phyloP scores from a whole-genome alignment of 495 filamentous ascomycete species.

The Sphaerosporella brunnea region DNA sequence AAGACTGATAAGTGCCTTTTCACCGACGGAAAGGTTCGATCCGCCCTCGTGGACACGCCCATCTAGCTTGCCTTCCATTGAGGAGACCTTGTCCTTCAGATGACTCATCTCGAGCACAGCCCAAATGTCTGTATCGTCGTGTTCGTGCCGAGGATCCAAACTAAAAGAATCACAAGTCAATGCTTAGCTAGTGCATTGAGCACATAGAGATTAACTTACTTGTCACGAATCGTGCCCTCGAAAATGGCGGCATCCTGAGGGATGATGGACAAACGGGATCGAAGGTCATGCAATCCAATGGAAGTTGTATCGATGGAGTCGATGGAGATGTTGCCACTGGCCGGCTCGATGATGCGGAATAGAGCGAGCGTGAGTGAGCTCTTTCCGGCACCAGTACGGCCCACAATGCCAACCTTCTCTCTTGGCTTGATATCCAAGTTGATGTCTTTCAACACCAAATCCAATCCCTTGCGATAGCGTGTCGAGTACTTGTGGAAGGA shows the following conservation, averaged over 20 bases:
- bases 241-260: slow-evolving; percentile 96
- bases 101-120: slow-evolving; percentile 89
- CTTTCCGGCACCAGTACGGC: slow-evolving; percentile 91
- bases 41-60: slow-evolving; percentile 84
- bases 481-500: slow-evolving; percentile 88
- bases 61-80: slow-evolving; percentile 80
- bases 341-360: slow-evolving; percentile 88
- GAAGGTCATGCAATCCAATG: slow-evolving; percentile 77
- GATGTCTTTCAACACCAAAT: slow-evolving; percentile 83
- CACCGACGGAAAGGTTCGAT: slow-evolving; percentile 69
- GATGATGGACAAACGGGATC: slow-evolving; percentile 87
- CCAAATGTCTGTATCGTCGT: slow-evolving; percentile 97
- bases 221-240: slow-evolving; percentile 88
- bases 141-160: slow-evolving; percentile 81
- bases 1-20: slow-evolving; percentile 82
- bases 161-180: slow-evolving; percentile 5
- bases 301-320: slow-evolving; percentile 75
- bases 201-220: slow-evolving; percentile 29
- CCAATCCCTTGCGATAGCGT: slow-evolving; percentile 71
- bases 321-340: slow-evolving; percentile 64
- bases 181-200: no score
- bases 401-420: slow-evolving; percentile 96
- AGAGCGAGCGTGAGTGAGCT: slow-evolving; percentile 84
- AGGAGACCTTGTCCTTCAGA: slow-evolving; percentile 73
- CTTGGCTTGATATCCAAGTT: slow-evolving; percentile 79